Conservation (phyloP, 768 basidiomycete genomes). For the Crucibulum laeve region DNA sequence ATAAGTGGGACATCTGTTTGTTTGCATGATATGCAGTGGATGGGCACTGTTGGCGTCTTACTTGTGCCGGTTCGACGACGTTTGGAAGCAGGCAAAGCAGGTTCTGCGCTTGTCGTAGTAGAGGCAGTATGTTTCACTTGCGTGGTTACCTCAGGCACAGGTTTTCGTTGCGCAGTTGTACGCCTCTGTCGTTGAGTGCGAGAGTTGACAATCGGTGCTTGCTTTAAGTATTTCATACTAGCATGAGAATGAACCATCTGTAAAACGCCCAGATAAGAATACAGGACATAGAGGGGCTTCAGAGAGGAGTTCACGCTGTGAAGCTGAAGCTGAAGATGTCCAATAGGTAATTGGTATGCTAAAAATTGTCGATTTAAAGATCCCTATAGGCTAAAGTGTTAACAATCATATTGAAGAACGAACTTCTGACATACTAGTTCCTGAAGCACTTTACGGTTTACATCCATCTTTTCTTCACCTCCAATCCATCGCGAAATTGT, state of each 20-base stretch:
- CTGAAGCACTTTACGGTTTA: conserved; percentile 40
- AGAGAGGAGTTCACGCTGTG: too few relatives aligned
- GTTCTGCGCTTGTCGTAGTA: conserved; percentile 1
- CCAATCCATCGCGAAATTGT: conserved; percentile 60
- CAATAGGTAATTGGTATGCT: too few relatives aligned
- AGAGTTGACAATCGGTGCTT: conserved; percentile 30
- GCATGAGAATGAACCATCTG: conserved; percentile 45
- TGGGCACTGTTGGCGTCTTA: conserved; percentile 13
- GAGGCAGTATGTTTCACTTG: conserved; percentile 6
- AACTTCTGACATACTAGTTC: conserved; percentile 34
- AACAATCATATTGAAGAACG: conserved; percentile 1
- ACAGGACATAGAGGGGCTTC: too few relatives aligned
- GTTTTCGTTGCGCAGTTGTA: conserved; percentile 21
- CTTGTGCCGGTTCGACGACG: conserved; percentile 23
- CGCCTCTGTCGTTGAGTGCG: conserved; percentile 23
- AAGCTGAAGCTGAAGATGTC: too few relatives aligned
- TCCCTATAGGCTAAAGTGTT: too few relatives aligned
- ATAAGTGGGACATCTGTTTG: conserved; percentile 73
- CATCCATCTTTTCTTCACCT: conserved; percentile 44
- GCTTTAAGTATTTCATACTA: conserved; percentile 56
- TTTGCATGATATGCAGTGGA: conserved; percentile 56
- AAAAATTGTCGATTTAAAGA: too few relatives aligned
- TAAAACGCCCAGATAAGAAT: neutral
- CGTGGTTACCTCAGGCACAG: conserved; percentile 14
- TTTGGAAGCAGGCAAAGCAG: conserved; percentile 23